Percentiles rank a stretch among this genome's conserved stretches.
Evolutionary conservation across 2,329 filamentous ascomycete genomes (phyloP).

Genomic region (Arthrobotrys pseudoclavata): DNA sequence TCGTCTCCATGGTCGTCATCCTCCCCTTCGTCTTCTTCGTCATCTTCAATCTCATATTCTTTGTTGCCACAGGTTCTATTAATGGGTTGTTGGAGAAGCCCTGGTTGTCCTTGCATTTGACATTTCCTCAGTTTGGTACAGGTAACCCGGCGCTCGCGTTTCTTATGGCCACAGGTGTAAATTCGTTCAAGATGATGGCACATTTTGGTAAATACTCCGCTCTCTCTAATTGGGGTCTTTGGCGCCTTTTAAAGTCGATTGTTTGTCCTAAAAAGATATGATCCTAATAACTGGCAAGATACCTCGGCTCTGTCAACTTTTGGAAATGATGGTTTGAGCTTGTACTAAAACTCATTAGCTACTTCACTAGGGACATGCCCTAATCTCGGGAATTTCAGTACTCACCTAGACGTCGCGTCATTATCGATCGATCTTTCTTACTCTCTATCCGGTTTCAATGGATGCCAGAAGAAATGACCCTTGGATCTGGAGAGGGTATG

Average conservation of each 20-base stretch:
- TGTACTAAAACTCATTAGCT: not conserved
- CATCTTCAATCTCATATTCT: not conserved
- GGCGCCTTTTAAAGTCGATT: not conserved
- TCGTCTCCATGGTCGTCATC: not conserved
- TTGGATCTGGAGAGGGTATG: not conserved
- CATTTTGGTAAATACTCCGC: constrained; percentile 16
- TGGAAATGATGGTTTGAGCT: not conserved
- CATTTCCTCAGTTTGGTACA: constrained; percentile 26
- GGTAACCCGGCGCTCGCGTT: constrained; percentile 17
- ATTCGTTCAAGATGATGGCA: constrained; percentile 41
- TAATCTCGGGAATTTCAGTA: not conserved
- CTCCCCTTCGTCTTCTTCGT: not conserved
- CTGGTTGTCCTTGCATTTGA: constrained; percentile 13
- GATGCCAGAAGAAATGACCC: not conserved
- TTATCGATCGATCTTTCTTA: not conserved
- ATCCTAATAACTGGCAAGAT: not conserved
- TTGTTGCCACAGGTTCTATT: constrained; percentile 13
- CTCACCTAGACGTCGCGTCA: not conserved
- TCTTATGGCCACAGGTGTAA: constrained; percentile 29
- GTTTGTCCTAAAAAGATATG: not conserved
- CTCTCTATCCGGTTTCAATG: not conserved
- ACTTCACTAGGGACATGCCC: too few relatives aligned
- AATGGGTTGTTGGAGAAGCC: constrained; percentile 8
- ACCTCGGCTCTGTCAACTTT: not conserved
- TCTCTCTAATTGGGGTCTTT: too few relatives aligned